Conservation (phyloP, 1,284 basidiomycete species). For the Sanguinoderma infundibulare region DNA sequence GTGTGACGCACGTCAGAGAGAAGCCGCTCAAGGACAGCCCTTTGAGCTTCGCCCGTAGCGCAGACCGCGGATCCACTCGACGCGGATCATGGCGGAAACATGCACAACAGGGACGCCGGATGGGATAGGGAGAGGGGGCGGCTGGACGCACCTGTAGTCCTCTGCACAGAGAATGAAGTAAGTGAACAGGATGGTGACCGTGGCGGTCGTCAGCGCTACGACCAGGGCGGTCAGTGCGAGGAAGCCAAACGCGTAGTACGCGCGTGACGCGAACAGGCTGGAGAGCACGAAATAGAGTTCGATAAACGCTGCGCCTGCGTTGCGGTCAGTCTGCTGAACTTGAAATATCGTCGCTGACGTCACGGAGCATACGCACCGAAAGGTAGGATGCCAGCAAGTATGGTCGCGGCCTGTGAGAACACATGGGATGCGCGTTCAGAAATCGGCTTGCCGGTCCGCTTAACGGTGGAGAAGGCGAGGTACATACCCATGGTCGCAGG, state of each 20-base stretch:
- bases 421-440: neutral
- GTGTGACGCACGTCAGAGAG: slow-evolving; percentile 29
- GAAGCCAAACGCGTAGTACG: slow-evolving; percentile 97
- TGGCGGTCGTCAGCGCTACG: slow-evolving; percentile 87
- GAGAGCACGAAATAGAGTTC: slow-evolving; percentile 96
- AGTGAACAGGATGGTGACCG: slow-evolving; percentile 87
- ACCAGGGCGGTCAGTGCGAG: slow-evolving; percentile 87
- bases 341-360: too few relatives aligned
- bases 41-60: neutral
- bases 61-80: neutral
- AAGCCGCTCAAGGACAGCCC: neutral
- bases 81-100: neutral
- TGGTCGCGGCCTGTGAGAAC: slow-evolving; percentile 66
- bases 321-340: slow-evolving; percentile 1
- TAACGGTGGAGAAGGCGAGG: neutral
- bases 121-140: neutral
- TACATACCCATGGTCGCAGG: slow-evolving; percentile 73
- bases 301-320: slow-evolving; percentile 87
- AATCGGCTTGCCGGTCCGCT: neutral
- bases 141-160: slow-evolving; percentile 77
- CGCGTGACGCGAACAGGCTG: slow-evolving; percentile 91
- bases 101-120: neutral
- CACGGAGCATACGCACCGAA: slow-evolving; percentile 63
- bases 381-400: slow-evolving; percentile 91
- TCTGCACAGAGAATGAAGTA: slow-evolving; percentile 96